phyloP scores from a whole-genome alignment of 768 basidiomycete genomes.

The Punctularia strigosozonata region DNA sequence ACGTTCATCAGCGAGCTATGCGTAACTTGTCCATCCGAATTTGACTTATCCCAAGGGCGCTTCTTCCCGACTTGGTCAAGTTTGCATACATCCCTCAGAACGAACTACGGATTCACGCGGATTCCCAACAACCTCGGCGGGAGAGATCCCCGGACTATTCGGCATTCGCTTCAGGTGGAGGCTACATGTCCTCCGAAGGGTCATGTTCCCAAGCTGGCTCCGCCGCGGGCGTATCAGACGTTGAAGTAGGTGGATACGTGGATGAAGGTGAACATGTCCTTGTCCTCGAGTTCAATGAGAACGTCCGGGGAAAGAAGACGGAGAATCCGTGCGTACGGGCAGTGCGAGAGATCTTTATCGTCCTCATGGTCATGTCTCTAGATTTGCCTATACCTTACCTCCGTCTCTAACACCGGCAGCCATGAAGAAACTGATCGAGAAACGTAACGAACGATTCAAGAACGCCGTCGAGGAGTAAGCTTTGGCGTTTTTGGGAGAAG shows the following conservation, averaged over 20 bases:
- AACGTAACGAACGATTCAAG: slow-evolving; percentile 52
- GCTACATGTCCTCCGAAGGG: slow-evolving; percentile 2
- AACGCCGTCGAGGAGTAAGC: slow-evolving; percentile 63
- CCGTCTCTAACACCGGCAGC: slow-evolving; percentile 41
- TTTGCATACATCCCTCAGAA: slow-evolving; percentile 71
- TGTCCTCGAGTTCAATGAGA: slow-evolving; percentile 39
- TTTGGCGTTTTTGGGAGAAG: slow-evolving; percentile 4
- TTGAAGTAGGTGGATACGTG: slow-evolving; percentile 12
- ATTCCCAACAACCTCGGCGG: slow-evolving; percentile 19
- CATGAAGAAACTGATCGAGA: slow-evolving; percentile 59
- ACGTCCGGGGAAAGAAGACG: slow-evolving; percentile 21
- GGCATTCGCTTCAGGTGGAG: slow-evolving; percentile 7
- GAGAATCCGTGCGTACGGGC: slow-evolving; percentile 18
- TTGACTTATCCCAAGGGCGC: slow-evolving; percentile 33
- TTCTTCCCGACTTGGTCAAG: slow-evolving; percentile 70
- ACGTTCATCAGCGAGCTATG: slow-evolving; percentile 2
- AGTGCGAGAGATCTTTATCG: not conserved
- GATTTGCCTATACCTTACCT: slow-evolving; percentile 17
- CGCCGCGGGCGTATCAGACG: too few species aligned
- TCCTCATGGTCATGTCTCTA: slow-evolving; percentile 6
- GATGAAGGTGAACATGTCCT: slow-evolving; percentile 38
- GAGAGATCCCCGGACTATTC: slow-evolving; percentile 31
- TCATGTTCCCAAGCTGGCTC: slow-evolving; percentile 17
- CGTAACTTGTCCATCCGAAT: not conserved
- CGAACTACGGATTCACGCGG: slow-evolving; percentile 42